A percentile compares a stretch with the other conserved stretches of the same genome.
Evolutionary conservation across 1,139 yeast species (phyloP).

Genomic region (Taphrina wiesneri): DNA sequence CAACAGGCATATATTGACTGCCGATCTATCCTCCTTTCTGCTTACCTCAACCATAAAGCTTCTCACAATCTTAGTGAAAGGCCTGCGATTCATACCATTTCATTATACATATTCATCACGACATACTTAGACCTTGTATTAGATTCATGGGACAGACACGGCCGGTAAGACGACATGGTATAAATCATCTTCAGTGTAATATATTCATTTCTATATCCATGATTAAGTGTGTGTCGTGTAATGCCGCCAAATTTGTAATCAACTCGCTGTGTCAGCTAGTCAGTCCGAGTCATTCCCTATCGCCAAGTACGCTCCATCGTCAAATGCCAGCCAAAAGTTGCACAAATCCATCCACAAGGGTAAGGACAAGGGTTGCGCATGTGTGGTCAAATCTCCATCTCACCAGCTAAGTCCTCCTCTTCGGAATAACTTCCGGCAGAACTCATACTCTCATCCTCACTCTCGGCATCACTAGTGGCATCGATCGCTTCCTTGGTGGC

Average conservation of each 20-base stretch:
- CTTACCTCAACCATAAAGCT: too few relatives aligned
- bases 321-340: neutral
- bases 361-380: neutral
- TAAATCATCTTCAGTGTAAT: neutral
- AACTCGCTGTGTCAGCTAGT: neutral
- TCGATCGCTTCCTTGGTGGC: conserved; percentile 56
- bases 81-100: neutral
- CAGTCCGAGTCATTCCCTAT: neutral
- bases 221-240: neutral
- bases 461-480: conserved; percentile 42
- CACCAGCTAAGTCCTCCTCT: conserved; percentile 52
- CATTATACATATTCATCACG: neutral
- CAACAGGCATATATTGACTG: neutral
- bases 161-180: neutral
- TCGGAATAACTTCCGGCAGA: conserved; percentile 53
- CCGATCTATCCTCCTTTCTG: neutral
- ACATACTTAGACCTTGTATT: neutral
- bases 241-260: too few relatives aligned
- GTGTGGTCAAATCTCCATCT: conserved; percentile 43
- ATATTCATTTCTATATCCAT: neutral
- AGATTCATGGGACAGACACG: neutral
- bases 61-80: too few relatives aligned
- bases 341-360: too few relatives aligned
- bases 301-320: neutral
- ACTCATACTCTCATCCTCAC: conserved; percentile 50